Base-by-base conservation (phyloP, 768 basidiomycete species). In the Mycena metata region DNA sequence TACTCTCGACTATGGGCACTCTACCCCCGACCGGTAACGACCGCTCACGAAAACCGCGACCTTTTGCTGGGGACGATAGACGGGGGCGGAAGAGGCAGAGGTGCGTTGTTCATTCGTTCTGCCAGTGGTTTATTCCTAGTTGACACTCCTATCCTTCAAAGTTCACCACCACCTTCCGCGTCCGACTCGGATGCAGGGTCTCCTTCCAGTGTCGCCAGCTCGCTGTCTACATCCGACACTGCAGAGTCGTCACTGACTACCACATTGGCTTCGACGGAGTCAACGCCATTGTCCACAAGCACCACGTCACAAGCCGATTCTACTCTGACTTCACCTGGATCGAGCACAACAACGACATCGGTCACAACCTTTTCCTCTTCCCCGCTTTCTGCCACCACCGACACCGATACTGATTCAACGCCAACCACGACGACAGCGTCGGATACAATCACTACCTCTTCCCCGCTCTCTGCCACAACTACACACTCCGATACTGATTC, bases 81-180 rank as follows among this genome's bases (percentile, higher is more conserved):
- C 33, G 19, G 49, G 24, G 33, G 12, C 2, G 54, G 54, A 9
- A 23, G 54, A 41, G 35, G 54, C 54, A 39, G 54, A 41, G 54
- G 54, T 56, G 39, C 54, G 54, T 56, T 41, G 52, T 56, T n/a
- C n/a, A n/a, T 23, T n/a, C 21, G 15, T 56, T 24, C 54, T 56
- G 54, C n/a, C n/a, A n/a, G n/a, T n/a, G n/a, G 33, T 42, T 19
- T 41, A 42, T 56, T 56, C 35, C 39, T 56, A 56, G 54, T 41
- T 56, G 54, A 56, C 54, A 56, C 16, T 52, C 33, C 51, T n/a
- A n/a, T 56, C 11, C 52, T 56, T 23, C 54, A n/a, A 36, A 54
- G 52, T 54, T 54, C 35, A 39, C 10, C 52, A n/a, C n/a, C n/a
- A 35, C n/a, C 23, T 54, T 56, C 54, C 39, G 54, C 36, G 54